These are phyloP conservation scores for Rubus idaeus DNA, from an alignment of 306 rosid genomes.

Conservation along the genomic window DNA sequence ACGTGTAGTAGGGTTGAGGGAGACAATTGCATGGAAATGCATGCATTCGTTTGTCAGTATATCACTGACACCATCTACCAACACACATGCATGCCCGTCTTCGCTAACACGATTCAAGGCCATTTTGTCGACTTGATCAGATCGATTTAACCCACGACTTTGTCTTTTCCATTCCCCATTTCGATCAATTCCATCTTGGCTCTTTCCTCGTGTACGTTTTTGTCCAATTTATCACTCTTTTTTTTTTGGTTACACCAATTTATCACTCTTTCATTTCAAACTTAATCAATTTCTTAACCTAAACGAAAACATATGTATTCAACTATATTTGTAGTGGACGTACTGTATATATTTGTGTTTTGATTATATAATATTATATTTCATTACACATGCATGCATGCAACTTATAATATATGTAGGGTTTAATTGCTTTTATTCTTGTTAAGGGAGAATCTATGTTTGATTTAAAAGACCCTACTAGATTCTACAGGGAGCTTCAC, in stretches of 20 bases:
- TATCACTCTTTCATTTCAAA: no score
- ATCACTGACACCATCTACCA: constrained; percentile 65
- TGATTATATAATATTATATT: no score
- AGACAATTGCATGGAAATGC: constrained; percentile 87
- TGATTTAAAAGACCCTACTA: not conserved
- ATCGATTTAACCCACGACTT: constrained; percentile 56
- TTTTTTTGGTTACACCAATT: no score
- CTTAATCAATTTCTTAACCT: no score
- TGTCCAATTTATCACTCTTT: not conserved
- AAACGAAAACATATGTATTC: no score
- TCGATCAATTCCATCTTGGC: not conserved
- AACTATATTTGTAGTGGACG: no score
- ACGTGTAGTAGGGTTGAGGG: constrained; percentile 43
- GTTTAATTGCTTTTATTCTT: not conserved
- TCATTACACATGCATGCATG: no score
- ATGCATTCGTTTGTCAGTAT: constrained; percentile 66
- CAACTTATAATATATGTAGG: not conserved
- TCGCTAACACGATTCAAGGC: constrained; percentile 65
- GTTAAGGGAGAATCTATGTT: not conserved
- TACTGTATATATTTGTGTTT: no score
- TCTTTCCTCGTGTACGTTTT: not conserved
- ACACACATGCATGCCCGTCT: constrained; percentile 77
- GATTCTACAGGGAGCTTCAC: not conserved
- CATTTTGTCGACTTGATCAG: constrained; percentile 47
- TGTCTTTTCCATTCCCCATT: constrained; percentile 41